These are phyloP conservation scores for Tetrapisispora namnaoensis DNA, from an alignment of 805 yeast species.

Conservation along the genomic window DNA sequence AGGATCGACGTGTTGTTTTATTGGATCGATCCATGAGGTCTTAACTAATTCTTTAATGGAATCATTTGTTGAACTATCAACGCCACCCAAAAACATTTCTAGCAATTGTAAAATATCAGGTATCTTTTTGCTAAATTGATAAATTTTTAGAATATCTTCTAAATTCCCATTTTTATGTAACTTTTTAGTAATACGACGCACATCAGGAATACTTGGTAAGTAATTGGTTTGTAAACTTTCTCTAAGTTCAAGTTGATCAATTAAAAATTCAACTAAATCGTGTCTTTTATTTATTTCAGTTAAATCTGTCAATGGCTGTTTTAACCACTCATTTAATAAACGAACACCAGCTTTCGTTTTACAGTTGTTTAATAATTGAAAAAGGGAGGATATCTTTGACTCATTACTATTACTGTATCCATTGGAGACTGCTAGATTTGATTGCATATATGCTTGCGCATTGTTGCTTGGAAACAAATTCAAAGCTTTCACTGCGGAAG, in stretches of 20 bases:
- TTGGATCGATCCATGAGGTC: constrained; percentile 48
- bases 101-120: constrained; percentile 59
- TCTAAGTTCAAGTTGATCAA: constrained; percentile 61
- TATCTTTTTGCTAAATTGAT: constrained; percentile 62
- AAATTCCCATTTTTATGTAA: constrained; percentile 50
- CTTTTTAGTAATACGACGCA: constrained; percentile 64
- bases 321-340: constrained; percentile 84
- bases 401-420: constrained; percentile 9
- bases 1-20: constrained; percentile 40
- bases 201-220: constrained; percentile 70
- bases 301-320: constrained; percentile 77
- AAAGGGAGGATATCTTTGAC: constrained; percentile 49
- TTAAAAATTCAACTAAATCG: constrained; percentile 57
- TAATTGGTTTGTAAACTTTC: constrained; percentile 56
- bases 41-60: constrained; percentile 32
- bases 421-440: constrained; percentile 3
- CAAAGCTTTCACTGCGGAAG: constrained; percentile 80
- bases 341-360: constrained; percentile 85
- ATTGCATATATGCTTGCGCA: constrained; percentile 13
- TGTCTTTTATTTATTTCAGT: constrained; percentile 59
- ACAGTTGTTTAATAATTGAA: constrained; percentile 79
- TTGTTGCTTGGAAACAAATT: constrained; percentile 62
- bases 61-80: constrained; percentile 15
- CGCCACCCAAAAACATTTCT: constrained; percentile 31
- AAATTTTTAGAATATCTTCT: constrained; percentile 84